Conservation (phyloP, 176 grass and related monocot species). For the Echinochloa phyllopogon region DNA sequence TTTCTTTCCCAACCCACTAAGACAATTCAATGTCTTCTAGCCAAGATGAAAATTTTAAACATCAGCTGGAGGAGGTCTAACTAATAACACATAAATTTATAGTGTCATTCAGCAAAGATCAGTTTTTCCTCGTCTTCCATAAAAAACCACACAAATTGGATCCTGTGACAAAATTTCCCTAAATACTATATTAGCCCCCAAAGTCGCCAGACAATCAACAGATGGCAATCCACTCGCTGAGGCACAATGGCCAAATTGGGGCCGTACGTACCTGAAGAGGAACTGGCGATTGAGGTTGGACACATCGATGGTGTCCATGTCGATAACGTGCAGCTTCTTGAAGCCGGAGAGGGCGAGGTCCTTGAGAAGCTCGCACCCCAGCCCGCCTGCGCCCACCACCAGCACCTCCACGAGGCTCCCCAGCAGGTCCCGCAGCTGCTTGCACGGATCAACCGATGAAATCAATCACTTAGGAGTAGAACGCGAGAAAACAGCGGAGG, state of each 20-base stretch:
- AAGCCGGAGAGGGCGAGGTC: conserved; percentile 94
- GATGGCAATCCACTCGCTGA: not conserved
- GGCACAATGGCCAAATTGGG: not conserved
- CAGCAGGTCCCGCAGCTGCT: conserved; percentile 78
- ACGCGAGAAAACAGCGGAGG: not conserved
- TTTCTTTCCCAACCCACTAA: not conserved
- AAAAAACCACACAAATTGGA: not conserved
- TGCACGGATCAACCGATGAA: not conserved
- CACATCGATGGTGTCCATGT: conserved; percentile 99
- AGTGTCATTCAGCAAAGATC: not conserved
- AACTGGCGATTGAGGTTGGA: conserved; percentile 99
- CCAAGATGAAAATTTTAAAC: not conserved
- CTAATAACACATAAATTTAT: not conserved
- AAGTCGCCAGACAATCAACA: not conserved
- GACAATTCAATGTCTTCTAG: not conserved
- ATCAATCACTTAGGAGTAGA: not conserved
- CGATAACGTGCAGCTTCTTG: conserved; percentile 93
- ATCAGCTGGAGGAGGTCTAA: not conserved
- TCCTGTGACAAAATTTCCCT: not conserved
- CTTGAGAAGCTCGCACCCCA: conserved; percentile 97
- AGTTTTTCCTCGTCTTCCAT: not conserved
- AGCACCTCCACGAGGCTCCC: conserved; percentile 80
- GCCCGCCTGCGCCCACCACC: conserved; percentile 87
- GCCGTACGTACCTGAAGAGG: conserved; percentile 74
- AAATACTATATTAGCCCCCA: conserved; percentile 21